phyloP scores from a whole-genome alignment of 352 stramenopile species.

The Globisporangium nunn region DNA sequence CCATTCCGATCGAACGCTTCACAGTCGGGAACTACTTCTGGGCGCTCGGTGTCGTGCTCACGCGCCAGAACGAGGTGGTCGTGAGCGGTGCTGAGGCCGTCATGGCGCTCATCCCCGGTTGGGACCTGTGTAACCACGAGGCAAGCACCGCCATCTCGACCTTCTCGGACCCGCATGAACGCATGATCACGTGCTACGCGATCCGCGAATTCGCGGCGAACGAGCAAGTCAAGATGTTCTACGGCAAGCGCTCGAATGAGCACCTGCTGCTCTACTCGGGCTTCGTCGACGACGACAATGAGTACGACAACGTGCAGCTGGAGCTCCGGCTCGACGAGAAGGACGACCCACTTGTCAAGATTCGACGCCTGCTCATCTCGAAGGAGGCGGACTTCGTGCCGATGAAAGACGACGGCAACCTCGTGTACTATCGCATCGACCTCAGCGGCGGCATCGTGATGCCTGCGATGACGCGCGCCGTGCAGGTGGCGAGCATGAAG shows the following conservation, averaged over 20 bases:
- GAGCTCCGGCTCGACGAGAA: constrained; percentile 11
- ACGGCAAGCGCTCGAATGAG: constrained; percentile 46
- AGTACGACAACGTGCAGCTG: constrained; percentile 22
- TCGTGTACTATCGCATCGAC: constrained; percentile 20
- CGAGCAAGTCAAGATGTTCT: constrained; percentile 57
- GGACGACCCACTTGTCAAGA: constrained; percentile 29
- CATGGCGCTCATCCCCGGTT: constrained; percentile 51
- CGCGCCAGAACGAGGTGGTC: constrained; percentile 51
- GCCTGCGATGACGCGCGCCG: constrained; percentile 19
- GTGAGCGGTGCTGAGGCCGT: constrained; percentile 15
- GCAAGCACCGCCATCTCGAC: constrained; percentile 31
- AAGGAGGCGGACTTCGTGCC: constrained; percentile 25
- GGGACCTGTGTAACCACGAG: constrained; percentile 66
- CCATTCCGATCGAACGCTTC: constrained; percentile 26
- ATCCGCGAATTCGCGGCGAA: constrained; percentile 24
- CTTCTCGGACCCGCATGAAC: constrained; percentile 25
- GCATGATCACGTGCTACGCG: constrained; percentile 30
- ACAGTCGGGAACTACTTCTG: constrained; percentile 51
- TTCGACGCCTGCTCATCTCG: constrained; percentile 31
- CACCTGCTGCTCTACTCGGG: constrained; percentile 51
- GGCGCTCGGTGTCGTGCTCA: constrained; percentile 47
- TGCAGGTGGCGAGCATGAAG: constrained; percentile 26
- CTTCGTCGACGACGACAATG: constrained; percentile 38
- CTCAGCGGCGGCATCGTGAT: constrained; percentile 16
- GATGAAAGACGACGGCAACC: constrained; percentile 11